These are phyloP conservation scores for Lactifluus rugatus DNA, from an alignment of 768 basidiomycete species.

Conservation along the genomic window DNA sequence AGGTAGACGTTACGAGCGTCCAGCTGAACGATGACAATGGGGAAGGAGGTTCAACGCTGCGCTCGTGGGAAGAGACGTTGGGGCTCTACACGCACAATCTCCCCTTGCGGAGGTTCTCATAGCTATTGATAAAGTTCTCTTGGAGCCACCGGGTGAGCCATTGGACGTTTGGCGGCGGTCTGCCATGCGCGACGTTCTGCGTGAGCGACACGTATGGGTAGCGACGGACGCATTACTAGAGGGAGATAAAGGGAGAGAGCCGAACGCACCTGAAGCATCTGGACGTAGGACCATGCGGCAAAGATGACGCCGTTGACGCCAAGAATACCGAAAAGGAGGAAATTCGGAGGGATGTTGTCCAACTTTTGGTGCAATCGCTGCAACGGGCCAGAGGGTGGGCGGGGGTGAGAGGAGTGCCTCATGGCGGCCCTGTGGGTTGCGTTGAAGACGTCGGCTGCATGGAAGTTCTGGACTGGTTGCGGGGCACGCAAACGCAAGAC, in stretches of 20 bases:
- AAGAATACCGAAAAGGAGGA: slow-evolving; percentile 55
- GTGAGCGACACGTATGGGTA: background rate
- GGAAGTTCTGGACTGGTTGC: slow-evolving; percentile 15
- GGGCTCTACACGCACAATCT: slow-evolving; percentile 44
- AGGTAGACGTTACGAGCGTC: slow-evolving; percentile 60
- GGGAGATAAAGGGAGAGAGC: too few relatives aligned
- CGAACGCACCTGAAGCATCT: slow-evolving; percentile 20
- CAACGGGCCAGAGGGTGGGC: slow-evolving; percentile 11
- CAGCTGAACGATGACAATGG: slow-evolving; percentile 38
- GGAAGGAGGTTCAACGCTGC: background rate
- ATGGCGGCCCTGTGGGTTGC: slow-evolving; percentile 20
- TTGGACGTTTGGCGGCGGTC: slow-evolving; percentile 26
- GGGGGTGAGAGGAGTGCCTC: background rate
- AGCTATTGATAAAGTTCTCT: slow-evolving; percentile 53
- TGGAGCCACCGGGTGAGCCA: slow-evolving; percentile 39
- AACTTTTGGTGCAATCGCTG: slow-evolving; percentile 27
- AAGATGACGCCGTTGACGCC: slow-evolving; percentile 56
- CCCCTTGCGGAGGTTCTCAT: slow-evolving; percentile 52
- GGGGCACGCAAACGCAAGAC: background rate
- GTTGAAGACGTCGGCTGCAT: slow-evolving; percentile 9
- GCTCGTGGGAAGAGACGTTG: background rate
- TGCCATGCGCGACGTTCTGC: slow-evolving; percentile 7
- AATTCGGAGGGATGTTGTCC: slow-evolving; percentile 42
- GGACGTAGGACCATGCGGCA: slow-evolving; percentile 40
- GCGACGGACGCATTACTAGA: background rate